Evolutionary conservation across 805 yeast species (phyloP).

Genomic region (Nakazawaea laoshanensis): DNA sequence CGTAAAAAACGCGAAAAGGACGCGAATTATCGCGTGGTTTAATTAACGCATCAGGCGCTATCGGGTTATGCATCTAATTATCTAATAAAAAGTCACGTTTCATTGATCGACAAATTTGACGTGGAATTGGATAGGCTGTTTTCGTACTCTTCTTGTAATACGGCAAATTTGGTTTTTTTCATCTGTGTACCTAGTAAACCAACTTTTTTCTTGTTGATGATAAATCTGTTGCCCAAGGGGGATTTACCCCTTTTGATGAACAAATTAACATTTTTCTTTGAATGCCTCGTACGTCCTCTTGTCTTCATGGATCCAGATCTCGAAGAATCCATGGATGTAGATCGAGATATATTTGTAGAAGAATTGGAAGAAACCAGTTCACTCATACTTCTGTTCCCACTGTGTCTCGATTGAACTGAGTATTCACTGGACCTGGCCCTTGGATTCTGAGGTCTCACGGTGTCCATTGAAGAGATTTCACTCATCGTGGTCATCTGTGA

Average conservation of each 20-base stretch:
- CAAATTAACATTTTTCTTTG: slow-evolving; percentile 18
- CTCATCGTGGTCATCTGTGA: slow-evolving; percentile 39
- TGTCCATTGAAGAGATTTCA: slow-evolving; percentile 37
- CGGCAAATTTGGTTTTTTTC: slow-evolving; percentile 5
- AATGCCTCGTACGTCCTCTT: slow-evolving; percentile 15
- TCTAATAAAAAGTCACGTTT: too few species aligned
- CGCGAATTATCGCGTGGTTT: too few species aligned
- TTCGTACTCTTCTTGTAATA: slow-evolving; percentile 10
- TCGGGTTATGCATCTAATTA: too few species aligned
- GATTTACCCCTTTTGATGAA: slow-evolving; percentile 22
- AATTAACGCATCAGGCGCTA: too few species aligned
- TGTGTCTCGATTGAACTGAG: slow-evolving; percentile 17
- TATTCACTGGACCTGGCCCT: slow-evolving; percentile 24
- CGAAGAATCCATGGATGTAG: slow-evolving; percentile 22
- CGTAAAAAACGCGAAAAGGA: too few species aligned
- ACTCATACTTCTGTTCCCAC: slow-evolving; percentile 3
- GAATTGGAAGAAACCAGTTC: slow-evolving; percentile 23
- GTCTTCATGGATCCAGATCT: slow-evolving; percentile 19
- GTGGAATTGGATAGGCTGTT: slow-evolving; percentile 6
- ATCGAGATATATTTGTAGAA: slow-evolving; percentile 24
- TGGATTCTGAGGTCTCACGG: slow-evolving; percentile 20
- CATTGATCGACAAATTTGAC: slow-evolving; percentile 6
- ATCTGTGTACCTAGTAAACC: slow-evolving; percentile 3
- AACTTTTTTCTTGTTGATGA: slow-evolving; percentile 4
- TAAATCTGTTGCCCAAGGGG: slow-evolving; percentile 16